Base-by-base conservation (phyloP, 1,284 basidiomycete species). In the Boletus coffeatus region DNA sequence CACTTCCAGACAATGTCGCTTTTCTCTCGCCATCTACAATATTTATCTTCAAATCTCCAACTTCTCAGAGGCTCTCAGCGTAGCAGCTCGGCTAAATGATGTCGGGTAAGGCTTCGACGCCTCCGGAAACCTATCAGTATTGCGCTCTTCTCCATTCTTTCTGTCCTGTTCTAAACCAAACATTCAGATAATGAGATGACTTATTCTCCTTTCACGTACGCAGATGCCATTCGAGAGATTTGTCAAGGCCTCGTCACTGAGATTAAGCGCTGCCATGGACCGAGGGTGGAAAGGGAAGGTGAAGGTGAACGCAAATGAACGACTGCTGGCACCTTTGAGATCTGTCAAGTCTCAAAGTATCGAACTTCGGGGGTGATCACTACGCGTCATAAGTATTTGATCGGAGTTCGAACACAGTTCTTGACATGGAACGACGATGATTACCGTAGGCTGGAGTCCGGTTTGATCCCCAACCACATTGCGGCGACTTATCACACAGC, bases 231-330 rank as follows among this genome's bases (percentile, higher is more conserved):
- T 32, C 32, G 32, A 32, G 52, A 90, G 80, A 61, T 81, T 81
- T 64, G 81, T 81, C 55, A 90, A 73, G 63, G 86, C 78, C 59
- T 90, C 86, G 61, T 82, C 79, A 43, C 73, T 79, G 62, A 71
- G 69, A 53, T 64, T 68, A 57, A 75, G 67, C n/a, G 67, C 59
- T 50, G 68, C 52, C 68, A 73, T 66, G 61, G 43, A 50, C 46
- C 3, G 14, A 60, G 52, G 25, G 61, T 61, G 55, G 46, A 53
- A 48, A 34, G 36, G 43, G 56, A 14, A 32, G 58, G 34, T 18
- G 48, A 62, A 59, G 7, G 58, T 11, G 18, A 48, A 13, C 18
- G 18, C 6, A 21, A 48, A 21, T 11, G 48, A 61, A 62, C 5
- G 29, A 29, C 59, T 29, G 58, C 60, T 32, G 32, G 32, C 59